These are phyloP conservation scores for Xerocomellus chrysenteron DNA, from an alignment of 768 basidiomycete genomes.

Conservation along the genomic window DNA sequence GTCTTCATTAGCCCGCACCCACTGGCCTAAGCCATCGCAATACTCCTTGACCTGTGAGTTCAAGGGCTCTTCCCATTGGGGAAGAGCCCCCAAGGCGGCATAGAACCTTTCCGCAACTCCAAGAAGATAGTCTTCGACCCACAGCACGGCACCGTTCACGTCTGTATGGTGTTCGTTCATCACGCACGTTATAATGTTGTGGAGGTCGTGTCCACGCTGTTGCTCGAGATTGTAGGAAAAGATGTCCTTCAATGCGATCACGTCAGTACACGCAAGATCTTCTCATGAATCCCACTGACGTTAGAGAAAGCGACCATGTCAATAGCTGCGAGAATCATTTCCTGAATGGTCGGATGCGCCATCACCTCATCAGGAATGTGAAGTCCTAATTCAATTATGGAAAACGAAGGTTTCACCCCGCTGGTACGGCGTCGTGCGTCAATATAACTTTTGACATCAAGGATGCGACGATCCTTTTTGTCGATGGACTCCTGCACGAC, in stretches of 20 bases:
- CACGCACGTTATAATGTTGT: constrained; percentile 49
- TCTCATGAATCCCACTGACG: constrained; percentile 13
- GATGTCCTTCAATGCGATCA: constrained; percentile 21
- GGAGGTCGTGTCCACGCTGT: constrained; percentile 21
- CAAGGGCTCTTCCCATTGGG: constrained; percentile 40
- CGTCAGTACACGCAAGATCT: neutral
- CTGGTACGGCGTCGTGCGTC: constrained; percentile 36
- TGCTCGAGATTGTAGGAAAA: constrained; percentile 34
- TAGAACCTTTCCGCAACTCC: neutral
- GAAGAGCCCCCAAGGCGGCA: constrained; percentile 20
- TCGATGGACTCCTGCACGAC: constrained; percentile 31
- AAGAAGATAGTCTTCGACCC: constrained; percentile 5
- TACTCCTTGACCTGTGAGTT: constrained; percentile 44
- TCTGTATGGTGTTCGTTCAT: constrained; percentile 39
- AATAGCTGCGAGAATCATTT: constrained; percentile 25
- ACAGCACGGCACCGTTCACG: constrained; percentile 14
- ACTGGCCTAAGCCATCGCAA: constrained; percentile 47
- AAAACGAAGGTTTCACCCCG: constrained; percentile 41
- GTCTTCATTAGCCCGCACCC: constrained; percentile 48
- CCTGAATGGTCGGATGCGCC: constrained; percentile 36
- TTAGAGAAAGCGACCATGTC: constrained; percentile 40
- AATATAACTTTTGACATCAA: constrained; percentile 41
- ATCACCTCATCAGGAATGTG: constrained; percentile 41
- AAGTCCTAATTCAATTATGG: constrained; percentile 34
- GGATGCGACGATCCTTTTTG: constrained; percentile 31